Conservation (phyloP, 345 rosid species). For the Boechera retrofracta region DNA sequence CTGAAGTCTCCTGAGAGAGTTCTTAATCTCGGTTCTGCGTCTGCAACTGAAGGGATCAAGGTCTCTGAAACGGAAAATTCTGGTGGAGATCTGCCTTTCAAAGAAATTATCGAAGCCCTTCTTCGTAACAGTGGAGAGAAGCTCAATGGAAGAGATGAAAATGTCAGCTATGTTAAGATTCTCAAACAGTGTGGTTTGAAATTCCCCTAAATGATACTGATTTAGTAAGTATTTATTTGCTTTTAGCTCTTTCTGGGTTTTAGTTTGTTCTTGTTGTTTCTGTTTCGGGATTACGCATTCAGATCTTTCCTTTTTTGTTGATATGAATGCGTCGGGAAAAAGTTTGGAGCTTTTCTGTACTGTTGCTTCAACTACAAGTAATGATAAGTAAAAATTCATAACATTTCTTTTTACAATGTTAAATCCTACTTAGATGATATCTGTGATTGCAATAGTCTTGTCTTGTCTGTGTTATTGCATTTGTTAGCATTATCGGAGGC, state of each 20-base stretch:
- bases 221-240: conserved; percentile 14
- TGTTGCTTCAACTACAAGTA: conserved; percentile 33
- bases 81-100: conserved; percentile 16
- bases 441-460: background rate
- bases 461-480: background rate
- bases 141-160: conserved; percentile 3
- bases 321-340: conserved; percentile 19
- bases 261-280: background rate
- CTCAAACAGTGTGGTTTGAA: conserved; percentile 9
- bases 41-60: background rate
- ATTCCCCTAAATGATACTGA: conserved; percentile 13
- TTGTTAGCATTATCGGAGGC: background rate
- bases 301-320: conserved; percentile 12
- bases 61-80: background rate
- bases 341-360: background rate
- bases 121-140: conserved; percentile 36
- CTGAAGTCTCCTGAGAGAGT: background rate
- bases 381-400: background rate
- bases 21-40: background rate
- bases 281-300: conserved; percentile 10
- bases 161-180: conserved; percentile 21
- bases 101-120: conserved; percentile 32
- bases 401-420: background rate
- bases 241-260: background rate
- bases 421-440: conserved; percentile 7